Evolutionary conservation across 2,329 filamentous ascomycete genomes (phyloP).

Genomic region (Chrysoporthe cubensis): DNA sequence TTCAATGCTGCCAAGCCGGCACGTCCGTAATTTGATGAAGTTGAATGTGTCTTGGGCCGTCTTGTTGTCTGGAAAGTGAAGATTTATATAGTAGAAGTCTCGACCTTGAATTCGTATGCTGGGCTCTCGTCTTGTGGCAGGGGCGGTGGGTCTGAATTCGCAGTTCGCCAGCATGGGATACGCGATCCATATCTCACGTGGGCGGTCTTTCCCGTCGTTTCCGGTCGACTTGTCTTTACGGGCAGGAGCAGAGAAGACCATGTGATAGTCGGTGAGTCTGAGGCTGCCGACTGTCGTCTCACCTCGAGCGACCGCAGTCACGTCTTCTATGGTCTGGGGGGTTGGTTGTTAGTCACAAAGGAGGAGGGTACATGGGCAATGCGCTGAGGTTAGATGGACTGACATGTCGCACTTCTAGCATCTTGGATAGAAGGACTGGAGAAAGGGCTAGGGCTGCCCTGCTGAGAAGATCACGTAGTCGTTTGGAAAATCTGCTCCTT

Average conservation of each 20-base stretch:
- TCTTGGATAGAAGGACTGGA: constrained; percentile 20
- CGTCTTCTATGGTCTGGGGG: constrained; percentile 57
- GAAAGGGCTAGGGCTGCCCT: constrained; percentile 6
- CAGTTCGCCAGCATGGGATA: constrained; percentile 90
- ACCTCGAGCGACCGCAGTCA: constrained; percentile 64
- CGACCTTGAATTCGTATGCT: constrained; percentile 87
- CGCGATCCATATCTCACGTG: constrained; percentile 84
- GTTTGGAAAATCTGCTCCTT: too few species aligned
- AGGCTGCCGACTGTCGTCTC: constrained; percentile 60
- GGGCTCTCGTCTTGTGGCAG: constrained; percentile 70
- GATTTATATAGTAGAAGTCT: constrained; percentile 92
- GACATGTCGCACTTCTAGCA: constrained; percentile 35
- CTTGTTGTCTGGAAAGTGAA: constrained; percentile 78
- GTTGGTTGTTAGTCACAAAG: constrained; percentile 13
- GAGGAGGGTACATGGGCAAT: not conserved
- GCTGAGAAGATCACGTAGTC: not conserved
- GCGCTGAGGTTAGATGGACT: not conserved
- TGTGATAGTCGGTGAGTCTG: constrained; percentile 66
- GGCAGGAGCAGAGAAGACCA: constrained; percentile 54
- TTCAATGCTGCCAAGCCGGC: constrained; percentile 80
- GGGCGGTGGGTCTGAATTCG: constrained; percentile 73
- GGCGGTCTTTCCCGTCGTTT: constrained; percentile 30
- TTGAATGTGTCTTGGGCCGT: constrained; percentile 86
- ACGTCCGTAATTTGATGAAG: constrained; percentile 79
- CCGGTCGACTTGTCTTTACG: constrained; percentile 32